These are phyloP conservation scores for Boletellus ananas DNA, from an alignment of 768 basidiomycete species.

Conservation along the genomic window DNA sequence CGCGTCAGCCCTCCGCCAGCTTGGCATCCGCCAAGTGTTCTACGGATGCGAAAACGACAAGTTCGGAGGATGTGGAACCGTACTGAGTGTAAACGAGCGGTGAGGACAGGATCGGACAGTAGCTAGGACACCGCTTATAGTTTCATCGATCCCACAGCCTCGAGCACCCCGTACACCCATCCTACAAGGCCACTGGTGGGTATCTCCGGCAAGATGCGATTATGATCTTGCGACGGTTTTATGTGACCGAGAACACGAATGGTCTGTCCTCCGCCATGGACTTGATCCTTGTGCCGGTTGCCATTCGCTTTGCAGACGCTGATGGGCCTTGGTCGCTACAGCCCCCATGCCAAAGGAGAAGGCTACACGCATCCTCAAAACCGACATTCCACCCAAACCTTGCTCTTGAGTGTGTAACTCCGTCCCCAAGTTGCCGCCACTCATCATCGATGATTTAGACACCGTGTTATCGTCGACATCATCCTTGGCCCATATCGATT, in stretches of 20 bases:
- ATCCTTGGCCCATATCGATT: not conserved
- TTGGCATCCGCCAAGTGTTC: constrained; percentile 85
- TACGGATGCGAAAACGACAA: constrained; percentile 95
- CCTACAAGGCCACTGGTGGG: constrained; percentile 73
- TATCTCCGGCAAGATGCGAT: constrained; percentile 82
- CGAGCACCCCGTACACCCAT: constrained; percentile 66
- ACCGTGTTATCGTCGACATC: too few species aligned
- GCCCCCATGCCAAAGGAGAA: constrained; percentile 92
- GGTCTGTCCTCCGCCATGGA: constrained; percentile 46
- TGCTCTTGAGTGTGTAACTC: constrained; percentile 6
- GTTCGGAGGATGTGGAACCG: constrained; percentile 96
- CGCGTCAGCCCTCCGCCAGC: constrained; percentile 88
- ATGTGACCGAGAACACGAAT: constrained; percentile 89
- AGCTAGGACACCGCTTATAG: not conserved
- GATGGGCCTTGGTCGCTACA: constrained; percentile 31
- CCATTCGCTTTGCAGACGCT: constrained; percentile 5
- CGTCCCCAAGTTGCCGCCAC: not conserved
- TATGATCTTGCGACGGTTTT: constrained; percentile 81
- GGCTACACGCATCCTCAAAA: constrained; percentile 78
- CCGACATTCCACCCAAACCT: constrained; percentile 48
- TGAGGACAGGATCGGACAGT: constrained; percentile 30
- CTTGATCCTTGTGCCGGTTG: not conserved
- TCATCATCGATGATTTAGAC: too few species aligned
- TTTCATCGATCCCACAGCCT: constrained; percentile 41
- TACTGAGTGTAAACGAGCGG: constrained; percentile 81